phyloP scores from a whole-genome alignment of 768 basidiomycete species.

The Suillus tomentosus region DNA sequence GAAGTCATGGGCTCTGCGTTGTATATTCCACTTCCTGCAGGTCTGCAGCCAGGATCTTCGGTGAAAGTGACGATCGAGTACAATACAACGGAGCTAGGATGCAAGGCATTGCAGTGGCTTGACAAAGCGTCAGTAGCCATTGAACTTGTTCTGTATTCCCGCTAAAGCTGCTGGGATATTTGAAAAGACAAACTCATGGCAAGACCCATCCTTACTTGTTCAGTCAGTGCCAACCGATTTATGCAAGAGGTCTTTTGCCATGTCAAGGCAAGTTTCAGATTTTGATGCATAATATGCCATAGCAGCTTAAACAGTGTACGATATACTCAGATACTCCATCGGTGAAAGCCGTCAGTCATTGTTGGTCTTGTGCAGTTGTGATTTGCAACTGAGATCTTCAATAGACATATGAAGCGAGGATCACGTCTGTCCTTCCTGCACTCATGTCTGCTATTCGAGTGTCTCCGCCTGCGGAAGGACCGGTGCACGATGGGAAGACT shows the following conservation, averaged over 20 bases:
- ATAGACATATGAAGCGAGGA: constrained; percentile 83
- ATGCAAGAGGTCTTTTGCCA: constrained; percentile 78
- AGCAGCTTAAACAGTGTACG: background rate
- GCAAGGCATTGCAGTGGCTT: constrained; percentile 84
- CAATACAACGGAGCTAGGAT: constrained; percentile 66
- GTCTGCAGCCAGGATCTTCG: constrained; percentile 35
- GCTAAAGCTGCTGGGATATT: constrained; percentile 2
- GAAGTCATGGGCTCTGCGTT: constrained; percentile 79
- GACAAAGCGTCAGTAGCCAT: constrained; percentile 61
- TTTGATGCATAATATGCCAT: background rate
- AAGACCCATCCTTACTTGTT: constrained; percentile 85
- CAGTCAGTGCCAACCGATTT: constrained; percentile 92
- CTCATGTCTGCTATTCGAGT: constrained; percentile 82
- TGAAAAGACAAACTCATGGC: constrained; percentile 77
- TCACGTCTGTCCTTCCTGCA: constrained; percentile 79
- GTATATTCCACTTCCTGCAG: constrained; percentile 52
- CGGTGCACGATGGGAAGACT: constrained; percentile 69
- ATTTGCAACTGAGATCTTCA: constrained; percentile 1
- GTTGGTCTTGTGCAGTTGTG: background rate
- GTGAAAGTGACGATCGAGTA: constrained; percentile 61
- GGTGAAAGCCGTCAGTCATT: constrained; percentile 70
- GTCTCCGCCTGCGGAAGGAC: constrained; percentile 72
- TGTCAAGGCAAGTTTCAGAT: constrained; percentile 58
- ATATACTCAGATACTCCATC: constrained; percentile 71
- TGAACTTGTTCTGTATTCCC: background rate